phyloP scores from a whole-genome alignment of 2,329 filamentous ascomycete species.

The Cladophialophora bantiana region DNA sequence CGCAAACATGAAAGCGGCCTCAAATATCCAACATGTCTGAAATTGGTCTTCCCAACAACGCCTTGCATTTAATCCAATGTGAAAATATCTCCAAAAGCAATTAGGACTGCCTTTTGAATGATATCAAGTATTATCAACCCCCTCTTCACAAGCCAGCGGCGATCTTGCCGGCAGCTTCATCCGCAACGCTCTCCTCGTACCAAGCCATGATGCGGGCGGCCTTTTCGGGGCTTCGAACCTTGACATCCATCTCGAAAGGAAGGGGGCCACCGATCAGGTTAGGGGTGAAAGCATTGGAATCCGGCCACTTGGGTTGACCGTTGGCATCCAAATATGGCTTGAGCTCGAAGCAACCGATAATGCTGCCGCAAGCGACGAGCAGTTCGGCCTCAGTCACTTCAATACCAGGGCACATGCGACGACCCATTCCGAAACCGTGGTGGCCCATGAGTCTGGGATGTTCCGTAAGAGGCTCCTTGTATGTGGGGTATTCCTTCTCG shows the following conservation, averaged over 20 bases:
- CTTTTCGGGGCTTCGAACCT: slow-evolving; percentile 38
- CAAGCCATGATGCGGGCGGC: slow-evolving; percentile 39
- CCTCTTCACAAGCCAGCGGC: slow-evolving; percentile 28
- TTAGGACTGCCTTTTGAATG: not conserved
- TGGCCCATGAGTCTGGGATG: slow-evolving; percentile 43
- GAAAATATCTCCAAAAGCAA: not conserved
- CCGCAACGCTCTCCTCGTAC: slow-evolving; percentile 40
- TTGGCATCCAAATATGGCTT: slow-evolving; percentile 38
- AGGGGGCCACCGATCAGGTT: slow-evolving; percentile 41
- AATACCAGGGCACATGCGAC: slow-evolving; percentile 43
- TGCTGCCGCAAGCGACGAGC: slow-evolving; percentile 41
- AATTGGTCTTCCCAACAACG: slow-evolving; percentile 21
- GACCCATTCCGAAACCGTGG: slow-evolving; percentile 43
- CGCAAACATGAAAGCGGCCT: slow-evolving; percentile 1
- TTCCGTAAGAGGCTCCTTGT: slow-evolving; percentile 43
- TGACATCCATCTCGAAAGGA: slow-evolving; percentile 42
- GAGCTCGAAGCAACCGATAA: slow-evolving; percentile 41
- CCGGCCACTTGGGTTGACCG: slow-evolving; percentile 39
- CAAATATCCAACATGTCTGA: slow-evolving; percentile 12
- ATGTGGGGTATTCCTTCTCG: slow-evolving; percentile 42
- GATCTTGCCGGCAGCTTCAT: slow-evolving; percentile 39
- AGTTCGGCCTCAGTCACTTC: slow-evolving; percentile 41
- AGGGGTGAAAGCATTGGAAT: slow-evolving; percentile 38
- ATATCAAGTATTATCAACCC: slow-evolving; percentile 5
- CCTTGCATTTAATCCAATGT: slow-evolving; percentile 20